Evolutionary conservation across 2,329 filamentous ascomycete species (phyloP).

Genomic region (Pseudogymnoascus sp.): DNA sequence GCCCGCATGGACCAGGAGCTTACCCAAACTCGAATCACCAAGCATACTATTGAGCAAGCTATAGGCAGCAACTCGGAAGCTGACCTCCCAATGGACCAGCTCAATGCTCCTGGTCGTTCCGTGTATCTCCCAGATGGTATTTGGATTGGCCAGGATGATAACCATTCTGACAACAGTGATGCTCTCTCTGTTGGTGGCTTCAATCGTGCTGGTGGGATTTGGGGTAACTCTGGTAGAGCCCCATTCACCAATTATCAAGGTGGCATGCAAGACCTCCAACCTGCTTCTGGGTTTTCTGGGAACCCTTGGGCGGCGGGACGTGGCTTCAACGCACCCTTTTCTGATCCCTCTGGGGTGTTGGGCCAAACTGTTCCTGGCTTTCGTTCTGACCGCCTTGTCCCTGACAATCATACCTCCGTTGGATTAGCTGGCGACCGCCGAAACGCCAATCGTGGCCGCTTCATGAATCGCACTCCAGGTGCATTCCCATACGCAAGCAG

Average conservation of each 20-base stretch:
- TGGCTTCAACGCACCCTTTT: conserved; percentile 29
- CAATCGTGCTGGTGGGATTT: conserved; percentile 50
- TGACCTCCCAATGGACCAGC: conserved; percentile 30
- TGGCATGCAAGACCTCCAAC: conserved; percentile 22
- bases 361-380: conserved; percentile 24
- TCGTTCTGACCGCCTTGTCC: conserved; percentile 27
- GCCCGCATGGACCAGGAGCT: conserved; percentile 66
- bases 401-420: conserved; percentile 27
- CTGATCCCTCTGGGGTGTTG: conserved; percentile 23
- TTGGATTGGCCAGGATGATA: conserved; percentile 50
- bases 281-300: conserved; percentile 34
- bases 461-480: conserved; percentile 24
- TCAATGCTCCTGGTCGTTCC: conserved; percentile 33
- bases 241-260: conserved; percentile 27
- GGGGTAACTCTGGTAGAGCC: conserved; percentile 42
- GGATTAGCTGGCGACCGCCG: conserved; percentile 22
- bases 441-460: conserved; percentile 25
- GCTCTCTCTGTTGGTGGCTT: conserved; percentile 45
- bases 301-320: conserved; percentile 46
- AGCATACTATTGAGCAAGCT: conserved; percentile 51
- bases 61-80: conserved; percentile 44
- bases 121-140: conserved; percentile 37
- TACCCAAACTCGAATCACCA: conserved; percentile 55
- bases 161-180: conserved; percentile 52
- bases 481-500: conserved; percentile 30